A percentile compares a stretch with the other conserved stretches of the same genome.
Conservation (phyloP, 2,329 filamentous ascomycete species). For the Colletotrichum lini region DNA sequence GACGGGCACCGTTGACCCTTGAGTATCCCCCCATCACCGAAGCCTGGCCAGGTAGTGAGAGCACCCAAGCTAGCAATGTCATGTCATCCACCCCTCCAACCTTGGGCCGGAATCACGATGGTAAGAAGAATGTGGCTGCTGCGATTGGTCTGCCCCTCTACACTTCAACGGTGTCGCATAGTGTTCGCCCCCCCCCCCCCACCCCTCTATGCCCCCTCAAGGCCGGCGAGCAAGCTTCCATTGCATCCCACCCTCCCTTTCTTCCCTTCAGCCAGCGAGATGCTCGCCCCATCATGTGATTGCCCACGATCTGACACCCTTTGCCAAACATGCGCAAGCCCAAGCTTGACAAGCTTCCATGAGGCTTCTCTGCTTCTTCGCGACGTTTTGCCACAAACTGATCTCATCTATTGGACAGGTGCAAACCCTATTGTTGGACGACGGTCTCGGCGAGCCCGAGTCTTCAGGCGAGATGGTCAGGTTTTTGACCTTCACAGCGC, state of each 20-base stretch:
- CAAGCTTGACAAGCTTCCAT: slow-evolving; percentile 24
- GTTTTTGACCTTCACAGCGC: background rate
- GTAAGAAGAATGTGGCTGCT: background rate
- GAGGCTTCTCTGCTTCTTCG: slow-evolving; percentile 20
- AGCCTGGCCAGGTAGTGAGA: background rate
- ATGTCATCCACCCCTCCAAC: background rate
- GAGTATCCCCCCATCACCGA: background rate
- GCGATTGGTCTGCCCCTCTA: background rate
- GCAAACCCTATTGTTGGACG: slow-evolving; percentile 4
- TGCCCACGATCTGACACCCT: slow-evolving; percentile 3
- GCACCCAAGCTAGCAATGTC: background rate
- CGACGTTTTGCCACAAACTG: slow-evolving; percentile 22
- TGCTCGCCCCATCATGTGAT: slow-evolving; percentile 4
- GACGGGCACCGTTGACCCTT: slow-evolving; percentile 6
- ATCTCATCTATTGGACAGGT: slow-evolving; percentile 6
- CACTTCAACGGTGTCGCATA: background rate
- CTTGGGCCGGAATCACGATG: background rate
- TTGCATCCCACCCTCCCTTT: background rate
- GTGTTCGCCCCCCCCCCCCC: background rate
- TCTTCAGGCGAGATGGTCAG: slow-evolving; percentile 15
- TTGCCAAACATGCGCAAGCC: slow-evolving; percentile 14
- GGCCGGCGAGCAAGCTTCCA: background rate
- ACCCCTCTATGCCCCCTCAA: background rate
- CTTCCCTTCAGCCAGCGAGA: background rate
- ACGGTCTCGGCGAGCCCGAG: slow-evolving; percentile 19